A percentile compares a stretch with the other conserved stretches of the same genome.
Conservation (phyloP, 1,284 basidiomycete species). For the Puccinia brachypodii region DNA sequence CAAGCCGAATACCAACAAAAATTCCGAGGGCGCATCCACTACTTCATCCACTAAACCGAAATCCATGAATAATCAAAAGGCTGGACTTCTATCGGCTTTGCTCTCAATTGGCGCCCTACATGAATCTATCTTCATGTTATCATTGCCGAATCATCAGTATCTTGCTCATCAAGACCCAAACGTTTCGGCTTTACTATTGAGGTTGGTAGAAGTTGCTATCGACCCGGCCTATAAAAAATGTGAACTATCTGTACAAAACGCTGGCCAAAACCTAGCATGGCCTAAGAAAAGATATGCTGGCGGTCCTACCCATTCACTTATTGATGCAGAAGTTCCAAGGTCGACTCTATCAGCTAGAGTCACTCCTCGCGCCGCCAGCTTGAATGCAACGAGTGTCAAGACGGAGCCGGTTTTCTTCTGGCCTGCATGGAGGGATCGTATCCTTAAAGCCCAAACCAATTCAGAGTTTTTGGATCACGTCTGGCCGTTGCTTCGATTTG, state of each 20-base stretch:
- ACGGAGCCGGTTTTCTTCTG: conserved; percentile 83
- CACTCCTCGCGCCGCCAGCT: conserved; percentile 62
- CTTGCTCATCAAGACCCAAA: conserved; percentile 61
- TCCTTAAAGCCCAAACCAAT: conserved; percentile 67
- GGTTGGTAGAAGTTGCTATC: conserved; percentile 68
- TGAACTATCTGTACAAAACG: neutral
- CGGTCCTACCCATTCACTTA: conserved; percentile 51
- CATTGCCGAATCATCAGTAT: conserved; percentile 79
- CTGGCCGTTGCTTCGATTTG: conserved; percentile 61
- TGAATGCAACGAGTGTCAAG: conserved; percentile 71
- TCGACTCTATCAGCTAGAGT: conserved; percentile 62
- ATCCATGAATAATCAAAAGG: conserved; percentile 72
- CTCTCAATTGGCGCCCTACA: conserved; percentile 80
- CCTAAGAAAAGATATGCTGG: conserved; percentile 39
- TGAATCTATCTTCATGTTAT: conserved; percentile 75
- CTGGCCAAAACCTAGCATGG: conserved; percentile 6
- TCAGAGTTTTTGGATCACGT: conserved; percentile 64
- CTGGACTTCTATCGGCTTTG: conserved; percentile 75
- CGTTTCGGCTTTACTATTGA: conserved; percentile 79
- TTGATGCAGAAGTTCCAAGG: conserved; percentile 64
- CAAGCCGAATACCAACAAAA: conserved; percentile 49
- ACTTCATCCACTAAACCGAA: conserved; percentile 55
- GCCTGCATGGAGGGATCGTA: conserved; percentile 71
- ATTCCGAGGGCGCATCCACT: neutral
- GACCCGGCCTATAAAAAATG: conserved; percentile 29